phyloP scores from a whole-genome alignment of 345 rosid genomes.

The Salix arbutifolia region DNA sequence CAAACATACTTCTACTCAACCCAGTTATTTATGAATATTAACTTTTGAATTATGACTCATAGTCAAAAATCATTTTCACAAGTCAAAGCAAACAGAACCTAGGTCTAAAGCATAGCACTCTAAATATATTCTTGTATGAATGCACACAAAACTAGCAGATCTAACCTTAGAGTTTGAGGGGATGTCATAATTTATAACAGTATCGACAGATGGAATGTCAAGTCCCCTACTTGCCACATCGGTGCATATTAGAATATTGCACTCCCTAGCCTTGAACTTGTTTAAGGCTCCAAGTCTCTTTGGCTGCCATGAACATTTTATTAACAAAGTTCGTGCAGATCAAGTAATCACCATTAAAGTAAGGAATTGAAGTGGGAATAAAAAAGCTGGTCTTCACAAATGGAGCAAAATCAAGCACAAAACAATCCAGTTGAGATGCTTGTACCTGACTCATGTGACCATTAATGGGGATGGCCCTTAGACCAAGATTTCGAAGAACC shows the following conservation, averaged over 20 bases:
- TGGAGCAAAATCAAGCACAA: no score
- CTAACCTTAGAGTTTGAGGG: slow-evolving; percentile 77
- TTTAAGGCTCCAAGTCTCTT: slow-evolving; percentile 93
- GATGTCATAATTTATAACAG: slow-evolving; percentile 89
- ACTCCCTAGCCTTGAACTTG: slow-evolving; percentile 91
- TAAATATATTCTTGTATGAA: no score
- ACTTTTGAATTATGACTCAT: no score
- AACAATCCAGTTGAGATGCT: background rate
- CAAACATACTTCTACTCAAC: no score
- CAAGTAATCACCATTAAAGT: background rate
- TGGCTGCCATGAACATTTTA: slow-evolving; percentile 40
- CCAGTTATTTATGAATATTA: no score
- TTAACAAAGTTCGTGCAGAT: slow-evolving; percentile 1
- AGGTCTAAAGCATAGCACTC: background rate
- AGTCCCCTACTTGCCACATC: slow-evolving; percentile 99
- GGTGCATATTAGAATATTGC: slow-evolving; percentile 86
- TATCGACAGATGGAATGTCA: slow-evolving; percentile 92
- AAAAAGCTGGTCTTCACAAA: background rate
- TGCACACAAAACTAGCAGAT: background rate
- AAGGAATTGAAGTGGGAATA: background rate
- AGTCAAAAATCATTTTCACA: background rate
- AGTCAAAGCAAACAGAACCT: background rate
- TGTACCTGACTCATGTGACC: slow-evolving; percentile 94
- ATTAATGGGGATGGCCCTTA: slow-evolving; percentile 90
- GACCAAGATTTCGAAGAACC: slow-evolving; percentile 79